Conservation (phyloP, 331 rosid genomes). For the Erythrophleum ivorense region DNA sequence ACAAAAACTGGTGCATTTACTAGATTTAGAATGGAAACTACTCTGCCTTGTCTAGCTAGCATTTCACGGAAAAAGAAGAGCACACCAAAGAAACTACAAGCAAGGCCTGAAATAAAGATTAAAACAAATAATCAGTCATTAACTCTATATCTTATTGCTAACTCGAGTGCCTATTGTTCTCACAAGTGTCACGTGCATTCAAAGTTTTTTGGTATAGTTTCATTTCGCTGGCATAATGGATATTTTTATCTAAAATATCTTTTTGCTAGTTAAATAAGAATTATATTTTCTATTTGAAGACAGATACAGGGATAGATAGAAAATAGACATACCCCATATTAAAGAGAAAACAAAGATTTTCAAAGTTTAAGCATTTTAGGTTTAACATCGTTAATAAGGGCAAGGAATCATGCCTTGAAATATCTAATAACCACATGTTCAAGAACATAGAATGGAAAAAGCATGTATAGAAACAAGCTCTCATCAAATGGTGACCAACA, state of each 20-base stretch:
- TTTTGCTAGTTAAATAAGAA: too few species aligned
- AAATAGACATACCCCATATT: neutral
- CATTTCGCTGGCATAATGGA: neutral
- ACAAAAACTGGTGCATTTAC: neutral
- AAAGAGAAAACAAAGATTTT: neutral
- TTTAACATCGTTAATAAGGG: neutral
- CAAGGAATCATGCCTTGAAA: neutral
- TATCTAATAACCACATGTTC: neutral
- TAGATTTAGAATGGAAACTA: slow-evolving; percentile 29
- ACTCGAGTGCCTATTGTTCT: neutral
- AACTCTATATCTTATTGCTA: neutral
- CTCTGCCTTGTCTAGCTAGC: slow-evolving; percentile 65
- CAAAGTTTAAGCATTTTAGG: neutral
- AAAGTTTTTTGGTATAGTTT: neutral
- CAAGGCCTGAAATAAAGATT: slow-evolving; percentile 61
- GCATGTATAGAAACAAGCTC: neutral
- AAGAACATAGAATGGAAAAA: neutral
- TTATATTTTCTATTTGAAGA: too few species aligned
- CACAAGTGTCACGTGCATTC: neutral
- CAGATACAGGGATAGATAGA: too few species aligned
- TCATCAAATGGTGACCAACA: neutral
- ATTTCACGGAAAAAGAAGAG: slow-evolving; percentile 63
- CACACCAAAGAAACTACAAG: slow-evolving; percentile 83
- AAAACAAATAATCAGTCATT: slow-evolving; percentile 28
- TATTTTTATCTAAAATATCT: too few species aligned